Evolutionary conservation across 116 monocot species (phyloP).

Genomic region (Iris pallida): DNA sequence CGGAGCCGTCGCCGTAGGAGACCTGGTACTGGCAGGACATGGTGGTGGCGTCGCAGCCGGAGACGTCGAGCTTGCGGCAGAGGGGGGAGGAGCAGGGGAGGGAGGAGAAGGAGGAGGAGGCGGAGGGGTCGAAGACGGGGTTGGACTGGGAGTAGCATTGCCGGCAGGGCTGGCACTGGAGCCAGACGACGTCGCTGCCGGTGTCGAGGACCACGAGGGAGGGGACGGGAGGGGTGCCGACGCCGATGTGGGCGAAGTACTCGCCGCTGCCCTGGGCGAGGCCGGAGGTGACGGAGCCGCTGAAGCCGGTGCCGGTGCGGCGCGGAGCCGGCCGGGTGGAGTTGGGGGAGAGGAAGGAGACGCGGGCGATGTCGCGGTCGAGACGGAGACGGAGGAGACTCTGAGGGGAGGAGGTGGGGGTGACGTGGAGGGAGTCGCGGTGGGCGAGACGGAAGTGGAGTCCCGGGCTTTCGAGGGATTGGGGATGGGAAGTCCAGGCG

Average conservation of each 20-base stretch:
- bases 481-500: neutral
- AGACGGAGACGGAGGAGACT: slow-evolving; percentile 43
- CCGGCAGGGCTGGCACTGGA: slow-evolving; percentile 79
- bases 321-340: neutral
- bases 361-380: slow-evolving; percentile 36
- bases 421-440: slow-evolving; percentile 37
- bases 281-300: slow-evolving; percentile 57
- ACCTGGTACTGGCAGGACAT: slow-evolving; percentile 73
- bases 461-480: slow-evolving; percentile 11
- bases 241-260: slow-evolving; percentile 71
- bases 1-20: slow-evolving; percentile 82
- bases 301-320: slow-evolving; percentile 25
- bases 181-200: slow-evolving; percentile 82
- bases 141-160: slow-evolving; percentile 72
- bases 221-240: slow-evolving; percentile 50
- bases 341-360: neutral
- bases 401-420: slow-evolving; percentile 18
- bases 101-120: slow-evolving; percentile 53
- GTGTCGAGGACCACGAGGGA: slow-evolving; percentile 78
- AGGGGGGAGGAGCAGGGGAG: slow-evolving; percentile 50
- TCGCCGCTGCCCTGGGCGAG: slow-evolving; percentile 77
- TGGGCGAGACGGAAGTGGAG: slow-evolving; percentile 41
- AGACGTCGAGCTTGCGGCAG: slow-evolving; percentile 61
- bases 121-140: slow-evolving; percentile 59
- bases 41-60: slow-evolving; percentile 50